Percentiles rank a stretch among this genome's conserved stretches.
phyloP scores from a whole-genome alignment of 2,329 filamentous ascomycete species.

The Elsinoe batatas region DNA sequence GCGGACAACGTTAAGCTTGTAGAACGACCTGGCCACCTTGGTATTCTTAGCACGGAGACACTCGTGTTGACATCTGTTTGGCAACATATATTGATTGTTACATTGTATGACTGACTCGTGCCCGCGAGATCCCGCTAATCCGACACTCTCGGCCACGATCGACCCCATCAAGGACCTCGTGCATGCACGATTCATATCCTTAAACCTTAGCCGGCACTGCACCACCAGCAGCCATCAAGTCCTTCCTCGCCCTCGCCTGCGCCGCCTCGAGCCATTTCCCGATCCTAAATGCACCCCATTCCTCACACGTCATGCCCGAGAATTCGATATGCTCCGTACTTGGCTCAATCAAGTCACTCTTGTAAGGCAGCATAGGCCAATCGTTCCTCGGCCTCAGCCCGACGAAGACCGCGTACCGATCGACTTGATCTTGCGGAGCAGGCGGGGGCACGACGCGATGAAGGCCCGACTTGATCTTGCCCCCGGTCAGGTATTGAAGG shows the following conservation, averaged over 20 bases:
- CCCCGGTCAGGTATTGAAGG: neutral
- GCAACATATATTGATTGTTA: too few relatives aligned
- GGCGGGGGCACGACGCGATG: neutral
- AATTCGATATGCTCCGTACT: neutral
- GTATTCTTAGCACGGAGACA: too few relatives aligned
- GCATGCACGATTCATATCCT: too few relatives aligned
- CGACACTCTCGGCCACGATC: too few relatives aligned
- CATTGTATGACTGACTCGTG: too few relatives aligned
- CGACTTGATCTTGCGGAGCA: neutral
- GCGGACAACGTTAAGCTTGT: too few relatives aligned
- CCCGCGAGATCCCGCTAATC: too few relatives aligned
- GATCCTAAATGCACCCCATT: neutral
- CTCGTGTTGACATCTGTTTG: too few relatives aligned
- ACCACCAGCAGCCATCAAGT: too few relatives aligned
- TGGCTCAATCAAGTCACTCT: neutral
- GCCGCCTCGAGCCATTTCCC: neutral
- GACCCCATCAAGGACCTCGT: too few relatives aligned
- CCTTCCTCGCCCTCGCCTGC: neutral
- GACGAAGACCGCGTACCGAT: neutral
- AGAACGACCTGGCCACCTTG: too few relatives aligned
- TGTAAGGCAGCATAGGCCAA: neutral
- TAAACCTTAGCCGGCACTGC: too few relatives aligned
- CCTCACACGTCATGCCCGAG: neutral
- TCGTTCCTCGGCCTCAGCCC: neutral
- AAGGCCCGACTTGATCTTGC: neutral